Percentiles rank a stretch among this genome's conserved stretches.
Conservation (phyloP, 2,329 filamentous ascomycete genomes). For the Ophiostoma montium region DNA sequence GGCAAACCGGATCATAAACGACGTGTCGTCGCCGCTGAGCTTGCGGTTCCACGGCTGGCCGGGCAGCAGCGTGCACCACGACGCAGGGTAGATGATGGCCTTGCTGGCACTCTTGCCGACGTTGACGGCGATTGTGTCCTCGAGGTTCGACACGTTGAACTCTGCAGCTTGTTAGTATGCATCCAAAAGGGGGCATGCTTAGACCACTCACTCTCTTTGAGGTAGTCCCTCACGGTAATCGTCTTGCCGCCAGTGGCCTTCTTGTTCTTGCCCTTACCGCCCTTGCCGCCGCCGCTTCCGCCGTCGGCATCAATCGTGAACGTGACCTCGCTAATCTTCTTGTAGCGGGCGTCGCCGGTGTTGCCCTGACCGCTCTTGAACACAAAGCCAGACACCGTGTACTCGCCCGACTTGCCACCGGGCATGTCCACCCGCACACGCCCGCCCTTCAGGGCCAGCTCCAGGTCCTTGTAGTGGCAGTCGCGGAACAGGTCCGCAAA, state of each 20-base stretch:
- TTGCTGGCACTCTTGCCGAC: conserved; percentile 38
- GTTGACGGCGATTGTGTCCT: conserved; percentile 41
- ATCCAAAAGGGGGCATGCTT: neutral
- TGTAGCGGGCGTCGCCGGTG: neutral
- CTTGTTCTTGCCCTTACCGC: neutral
- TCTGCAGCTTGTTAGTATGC: neutral
- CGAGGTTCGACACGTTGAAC: neutral
- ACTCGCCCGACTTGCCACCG: conserved; percentile 18
- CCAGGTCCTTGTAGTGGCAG: conserved; percentile 5
- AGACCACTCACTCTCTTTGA: conserved; percentile 9
- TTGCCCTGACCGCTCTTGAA: neutral
- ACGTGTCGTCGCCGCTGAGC: conserved; percentile 46
- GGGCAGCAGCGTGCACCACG: conserved; percentile 47
- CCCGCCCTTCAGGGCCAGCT: conserved; percentile 5
- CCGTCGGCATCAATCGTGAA: neutral
- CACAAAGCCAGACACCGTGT: conserved; percentile 17
- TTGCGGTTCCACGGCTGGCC: conserved; percentile 51
- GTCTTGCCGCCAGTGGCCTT: conserved; percentile 1
- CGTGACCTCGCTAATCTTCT: conserved; percentile 6
- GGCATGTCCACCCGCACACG: conserved; percentile 21
- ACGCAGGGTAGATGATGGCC: conserved; percentile 52
- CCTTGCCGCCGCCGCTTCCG: conserved; percentile 2
- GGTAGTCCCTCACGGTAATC: conserved; percentile 3
- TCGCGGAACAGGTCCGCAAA: conserved; percentile 7
- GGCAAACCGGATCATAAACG: conserved; percentile 57